Evolutionary conservation across 345 rosid species (phyloP).

Genomic region (Eucalyptus cloeziana): DNA sequence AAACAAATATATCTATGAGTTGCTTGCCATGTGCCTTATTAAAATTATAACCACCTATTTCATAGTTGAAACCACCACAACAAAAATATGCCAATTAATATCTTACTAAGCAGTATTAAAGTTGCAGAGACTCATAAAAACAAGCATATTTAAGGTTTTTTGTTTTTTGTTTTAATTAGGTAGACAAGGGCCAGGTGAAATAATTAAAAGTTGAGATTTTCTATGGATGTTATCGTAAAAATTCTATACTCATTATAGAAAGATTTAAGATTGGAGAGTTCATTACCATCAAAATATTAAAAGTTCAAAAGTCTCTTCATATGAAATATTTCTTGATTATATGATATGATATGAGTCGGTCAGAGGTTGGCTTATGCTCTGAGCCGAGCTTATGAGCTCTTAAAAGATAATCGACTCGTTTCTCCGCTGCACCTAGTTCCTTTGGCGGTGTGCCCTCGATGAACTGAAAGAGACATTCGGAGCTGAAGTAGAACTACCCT

Average conservation of each 20-base stretch:
- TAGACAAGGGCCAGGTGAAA: background rate
- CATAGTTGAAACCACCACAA: background rate
- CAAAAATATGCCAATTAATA: background rate
- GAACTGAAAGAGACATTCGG: background rate
- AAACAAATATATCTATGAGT: background rate
- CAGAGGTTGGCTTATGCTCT: background rate
- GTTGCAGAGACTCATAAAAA: background rate
- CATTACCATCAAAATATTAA: background rate
- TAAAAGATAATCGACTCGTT: background rate
- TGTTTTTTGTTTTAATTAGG: too few relatives aligned
- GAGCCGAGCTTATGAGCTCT: background rate
- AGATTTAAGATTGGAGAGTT: background rate
- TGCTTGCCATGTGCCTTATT: background rate
- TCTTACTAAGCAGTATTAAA: background rate
- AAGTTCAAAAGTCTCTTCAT: background rate
- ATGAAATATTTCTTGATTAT: background rate
- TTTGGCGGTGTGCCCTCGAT: background rate
- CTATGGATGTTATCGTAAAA: background rate
- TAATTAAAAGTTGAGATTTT: background rate
- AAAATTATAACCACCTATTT: background rate
- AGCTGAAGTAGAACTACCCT: background rate
- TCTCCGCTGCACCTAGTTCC: background rate
- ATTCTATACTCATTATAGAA: background rate
- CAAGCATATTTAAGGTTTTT: background rate
- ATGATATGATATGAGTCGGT: background rate